These are phyloP conservation scores for Clarkia xantiana DNA, from an alignment of 345 rosid genomes.

Conservation along the genomic window DNA sequence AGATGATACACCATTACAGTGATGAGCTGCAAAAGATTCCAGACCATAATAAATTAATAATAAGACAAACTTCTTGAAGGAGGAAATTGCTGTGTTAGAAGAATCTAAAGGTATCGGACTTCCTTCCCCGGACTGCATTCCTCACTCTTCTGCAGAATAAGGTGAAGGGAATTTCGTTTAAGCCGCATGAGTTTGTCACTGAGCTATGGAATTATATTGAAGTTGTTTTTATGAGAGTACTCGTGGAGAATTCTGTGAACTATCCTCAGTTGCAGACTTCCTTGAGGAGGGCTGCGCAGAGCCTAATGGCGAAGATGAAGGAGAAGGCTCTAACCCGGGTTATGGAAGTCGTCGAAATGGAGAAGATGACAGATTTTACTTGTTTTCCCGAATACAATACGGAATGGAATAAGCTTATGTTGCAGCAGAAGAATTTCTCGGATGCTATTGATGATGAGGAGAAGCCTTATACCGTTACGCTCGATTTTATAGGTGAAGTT, in stretches of 20 bases:
- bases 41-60: constrained; percentile 6
- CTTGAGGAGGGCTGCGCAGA: constrained; percentile 13
- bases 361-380: constrained; percentile 24
- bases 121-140: constrained; percentile 19
- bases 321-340: constrained; percentile 18
- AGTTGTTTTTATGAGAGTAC: constrained; percentile 6
- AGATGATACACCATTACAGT: constrained; percentile 12
- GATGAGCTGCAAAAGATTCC: constrained; percentile 3
- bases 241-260: constrained; percentile 8
- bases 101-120: constrained; percentile 22
- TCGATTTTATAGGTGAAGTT: constrained; percentile 12
- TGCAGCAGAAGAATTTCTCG: constrained; percentile 2
- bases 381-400: constrained; percentile 17
- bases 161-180: constrained; percentile 8
- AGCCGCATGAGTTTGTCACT: constrained; percentile 8
- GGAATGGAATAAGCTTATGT: constrained; percentile 16
- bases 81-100: constrained; percentile 19
- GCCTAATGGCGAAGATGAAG: constrained; percentile 14
- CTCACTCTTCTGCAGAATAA: constrained; percentile 10
- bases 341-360: constrained; percentile 19
- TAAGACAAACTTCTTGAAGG: constrained; percentile 8
- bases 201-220: constrained; percentile 18
- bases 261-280: constrained; percentile 13
- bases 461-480: accelerated
- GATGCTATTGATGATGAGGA: not conserved